Base-by-base conservation (phyloP, 179 eudicot species). In the Drosera spatulata region DNA sequence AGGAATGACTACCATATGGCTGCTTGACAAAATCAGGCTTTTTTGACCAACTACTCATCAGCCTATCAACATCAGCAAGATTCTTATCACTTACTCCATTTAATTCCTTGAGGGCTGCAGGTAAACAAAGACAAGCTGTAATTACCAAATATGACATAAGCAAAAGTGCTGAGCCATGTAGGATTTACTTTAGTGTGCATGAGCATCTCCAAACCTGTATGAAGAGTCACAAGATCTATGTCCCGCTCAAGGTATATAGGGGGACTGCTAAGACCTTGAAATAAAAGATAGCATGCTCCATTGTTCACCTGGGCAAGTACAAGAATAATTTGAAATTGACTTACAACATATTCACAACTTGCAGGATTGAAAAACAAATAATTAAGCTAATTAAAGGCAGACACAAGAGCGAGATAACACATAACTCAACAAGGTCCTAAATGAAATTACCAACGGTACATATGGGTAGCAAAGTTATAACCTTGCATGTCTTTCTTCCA, bases 41-140 rank as follows among this genome's bases (percentile, higher is more conserved):
- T 76, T 78, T 84, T 59, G 74, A 74, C 96, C 99, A 88, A 60
- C 73, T 52, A 72, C 95, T 73, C 71, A 73, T 71, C 61, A 80
- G 45, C 46, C 66, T 76, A 68, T 67, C 68, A 48, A 45, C 46
- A 55, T 49, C 64, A 55, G 62, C 70, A 66, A 63, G 63, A 49
- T 67, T 73, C 62, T 71, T 66, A 58, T 53, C 59, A 48, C 54
- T 65, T 57, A 73, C 80, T 64, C 61, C 69, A 54, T 62, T 70
- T 67, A 89, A 74, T 60, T 77, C 83, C 69, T 66, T 72, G 63
- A 93, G 70, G 61, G 78, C 99, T 93, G 93, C 73, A 69, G 13
- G 53, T n/a, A 62, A 59, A 39, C 58, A 44, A 51, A 59, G 66
- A 64, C 12, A 41, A 13, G 15, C 41, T 60, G 47, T 49, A 37